These are phyloP conservation scores for Pterulicium gracile DNA, from an alignment of 1,284 basidiomycete species.

Conservation along the genomic window DNA sequence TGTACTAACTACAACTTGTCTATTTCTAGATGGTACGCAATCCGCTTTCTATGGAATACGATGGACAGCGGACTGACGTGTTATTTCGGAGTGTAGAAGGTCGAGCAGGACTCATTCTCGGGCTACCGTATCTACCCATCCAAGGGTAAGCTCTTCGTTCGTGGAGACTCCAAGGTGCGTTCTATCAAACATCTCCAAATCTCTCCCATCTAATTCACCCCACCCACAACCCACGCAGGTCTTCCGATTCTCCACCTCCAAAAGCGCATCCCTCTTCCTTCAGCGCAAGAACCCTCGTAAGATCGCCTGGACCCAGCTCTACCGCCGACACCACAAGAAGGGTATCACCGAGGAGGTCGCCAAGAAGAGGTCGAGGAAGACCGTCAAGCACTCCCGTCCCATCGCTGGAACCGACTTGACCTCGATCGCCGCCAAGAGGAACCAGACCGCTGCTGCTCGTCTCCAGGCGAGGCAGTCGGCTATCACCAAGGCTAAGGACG, in stretches of 20 bases:
- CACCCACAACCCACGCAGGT: conserved; percentile 60
- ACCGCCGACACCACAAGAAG: conserved; percentile 99
- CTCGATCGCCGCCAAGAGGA: conserved; percentile 84
- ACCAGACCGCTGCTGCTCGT: conserved; percentile 84
- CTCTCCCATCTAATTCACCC: background rate
- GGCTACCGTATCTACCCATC: conserved; percentile 94
- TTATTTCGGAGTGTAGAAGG: conserved; percentile 60
- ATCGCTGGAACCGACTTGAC: conserved; percentile 95
- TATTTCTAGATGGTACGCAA: conserved; percentile 39
- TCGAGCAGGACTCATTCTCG: conserved; percentile 95
- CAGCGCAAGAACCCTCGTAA: conserved; percentile 99
- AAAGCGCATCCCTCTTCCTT: conserved; percentile 94
- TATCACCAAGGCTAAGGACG: conserved; percentile 86
- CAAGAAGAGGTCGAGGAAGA: conserved; percentile 96
- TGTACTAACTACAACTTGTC: conserved; percentile 15
- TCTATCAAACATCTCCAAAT: background rate
- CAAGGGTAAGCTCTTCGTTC: conserved; percentile 93
- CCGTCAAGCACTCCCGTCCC: conserved; percentile 97
- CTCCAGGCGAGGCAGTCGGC: conserved; percentile 74
- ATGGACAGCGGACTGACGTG: conserved; percentile 10
- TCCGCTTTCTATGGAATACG: background rate
- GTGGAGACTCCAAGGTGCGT: conserved; percentile 89
- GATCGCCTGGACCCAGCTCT: conserved; percentile 97
- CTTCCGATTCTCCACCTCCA: conserved; percentile 86
- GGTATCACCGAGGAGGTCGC: conserved; percentile 97